A percentile compares a stretch with the other conserved stretches of the same genome.
Conservation (phyloP, 2,329 filamentous ascomycete species). For the Ploettnerulaceae sp. region DNA sequence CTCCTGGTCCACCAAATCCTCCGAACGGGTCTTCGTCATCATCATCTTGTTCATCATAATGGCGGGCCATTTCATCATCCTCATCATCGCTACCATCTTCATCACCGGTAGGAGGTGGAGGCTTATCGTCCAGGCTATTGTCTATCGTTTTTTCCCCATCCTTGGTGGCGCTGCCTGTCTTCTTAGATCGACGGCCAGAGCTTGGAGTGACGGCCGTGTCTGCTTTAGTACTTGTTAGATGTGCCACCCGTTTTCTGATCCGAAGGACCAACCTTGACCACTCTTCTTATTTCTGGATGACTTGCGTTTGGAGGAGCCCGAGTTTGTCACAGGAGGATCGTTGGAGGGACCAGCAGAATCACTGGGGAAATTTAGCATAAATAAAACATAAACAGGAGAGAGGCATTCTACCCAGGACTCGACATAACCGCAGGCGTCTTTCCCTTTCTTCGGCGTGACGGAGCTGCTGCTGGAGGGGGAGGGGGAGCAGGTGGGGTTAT, state of each 20-base stretch:
- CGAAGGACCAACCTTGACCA: constrained; percentile 42
- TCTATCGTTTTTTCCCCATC: constrained; percentile 66
- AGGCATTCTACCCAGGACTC: constrained; percentile 56
- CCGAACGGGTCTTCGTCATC: constrained; percentile 58
- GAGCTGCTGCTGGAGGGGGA: constrained; percentile 37
- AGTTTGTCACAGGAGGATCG: constrained; percentile 47
- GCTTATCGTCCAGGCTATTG: constrained; percentile 24
- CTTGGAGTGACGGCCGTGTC: constrained; percentile 32
- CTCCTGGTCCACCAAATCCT: constrained; percentile 62
- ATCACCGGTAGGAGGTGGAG: constrained; percentile 20
- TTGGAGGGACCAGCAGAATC: constrained; percentile 61
- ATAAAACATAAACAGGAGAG: constrained; percentile 9
- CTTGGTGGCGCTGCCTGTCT: constrained; percentile 55
- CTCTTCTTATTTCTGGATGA: constrained; percentile 66
- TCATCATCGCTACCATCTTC: constrained; percentile 54
- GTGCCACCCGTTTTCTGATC: constrained; percentile 30
- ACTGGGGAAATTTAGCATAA: constrained; percentile 39
- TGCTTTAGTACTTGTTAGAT: constrained; percentile 33
- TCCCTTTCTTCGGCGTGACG: constrained; percentile 52
- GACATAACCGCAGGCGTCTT: constrained; percentile 66
- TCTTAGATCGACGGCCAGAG: constrained; percentile 41
- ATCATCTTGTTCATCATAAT: constrained; percentile 48
- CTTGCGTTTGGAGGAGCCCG: constrained; percentile 66
- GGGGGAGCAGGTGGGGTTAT: constrained; percentile 36
- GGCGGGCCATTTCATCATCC: constrained; percentile 54